Conservation (phyloP, 257 asterid genomes). For the Rhazya stricta region DNA sequence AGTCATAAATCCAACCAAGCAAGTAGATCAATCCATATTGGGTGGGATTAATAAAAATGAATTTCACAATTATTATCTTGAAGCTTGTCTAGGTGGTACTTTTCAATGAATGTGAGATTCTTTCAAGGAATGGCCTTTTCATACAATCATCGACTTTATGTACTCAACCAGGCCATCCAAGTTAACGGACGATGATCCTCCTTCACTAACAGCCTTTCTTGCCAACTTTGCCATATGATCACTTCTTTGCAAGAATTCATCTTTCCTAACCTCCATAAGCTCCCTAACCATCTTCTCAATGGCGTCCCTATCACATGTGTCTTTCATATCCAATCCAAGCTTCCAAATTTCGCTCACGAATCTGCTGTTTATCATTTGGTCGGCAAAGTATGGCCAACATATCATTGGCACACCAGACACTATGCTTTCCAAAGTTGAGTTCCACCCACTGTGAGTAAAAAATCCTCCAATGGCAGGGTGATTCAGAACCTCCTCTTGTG, state of each 20-base stretch:
- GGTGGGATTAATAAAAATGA: no score
- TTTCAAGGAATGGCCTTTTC: not conserved
- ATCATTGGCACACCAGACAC: constrained; percentile 35
- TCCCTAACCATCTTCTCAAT: constrained; percentile 41
- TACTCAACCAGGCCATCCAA: constrained; percentile 24
- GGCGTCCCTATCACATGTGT: constrained; percentile 33
- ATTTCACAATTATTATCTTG: no score
- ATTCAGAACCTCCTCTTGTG: constrained; percentile 25
- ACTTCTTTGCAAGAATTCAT: constrained; percentile 32
- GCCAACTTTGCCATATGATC: constrained; percentile 29
- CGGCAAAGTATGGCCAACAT: constrained; percentile 33
- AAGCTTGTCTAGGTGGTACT: no score
- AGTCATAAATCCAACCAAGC: no score
- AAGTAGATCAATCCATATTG: no score
- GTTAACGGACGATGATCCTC: constrained; percentile 37
- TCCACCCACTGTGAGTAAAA: constrained; percentile 36
- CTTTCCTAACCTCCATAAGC: constrained; percentile 35
- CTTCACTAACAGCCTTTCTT: constrained; percentile 27
- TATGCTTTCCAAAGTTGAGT: constrained; percentile 30
- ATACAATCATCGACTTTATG: not conserved
- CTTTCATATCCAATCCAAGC: constrained; percentile 60
- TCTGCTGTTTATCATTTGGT: constrained; percentile 47
- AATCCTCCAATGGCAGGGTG: constrained; percentile 27
- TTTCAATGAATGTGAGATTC: no score
- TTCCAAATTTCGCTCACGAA: constrained; percentile 52